A percentile compares a stretch with the other conserved stretches of the same genome.
phyloP scores from a whole-genome alignment of 2,329 filamentous ascomycete species.

The Paraphoma chrysanthemicola region DNA sequence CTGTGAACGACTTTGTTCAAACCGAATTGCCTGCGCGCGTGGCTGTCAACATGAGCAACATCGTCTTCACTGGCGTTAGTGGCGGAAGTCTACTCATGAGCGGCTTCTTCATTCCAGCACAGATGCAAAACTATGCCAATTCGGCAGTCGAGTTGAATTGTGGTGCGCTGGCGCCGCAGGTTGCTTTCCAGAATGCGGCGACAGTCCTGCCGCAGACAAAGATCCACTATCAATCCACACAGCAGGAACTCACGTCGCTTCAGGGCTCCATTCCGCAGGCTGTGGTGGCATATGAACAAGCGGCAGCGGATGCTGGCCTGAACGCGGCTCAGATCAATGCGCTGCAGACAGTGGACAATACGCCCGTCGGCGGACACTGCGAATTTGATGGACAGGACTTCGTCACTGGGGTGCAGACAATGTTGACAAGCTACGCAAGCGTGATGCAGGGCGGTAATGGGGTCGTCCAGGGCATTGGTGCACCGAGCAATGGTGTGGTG shows the following conservation, averaged over 20 bases:
- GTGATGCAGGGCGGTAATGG: constrained; percentile 63
- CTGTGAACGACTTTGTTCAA: constrained; percentile 61
- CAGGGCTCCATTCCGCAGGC: constrained; percentile 60
- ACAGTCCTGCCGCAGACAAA: constrained; percentile 55
- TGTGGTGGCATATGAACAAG: constrained; percentile 59
- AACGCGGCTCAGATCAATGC: constrained; percentile 54
- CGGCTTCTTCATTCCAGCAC: constrained; percentile 65
- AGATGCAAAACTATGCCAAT: constrained; percentile 59
- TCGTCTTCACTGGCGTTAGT: constrained; percentile 66
- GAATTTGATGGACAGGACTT: constrained; percentile 64
- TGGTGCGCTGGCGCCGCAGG: constrained; percentile 62
- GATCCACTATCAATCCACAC: constrained; percentile 65
- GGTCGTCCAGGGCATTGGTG: constrained; percentile 55
- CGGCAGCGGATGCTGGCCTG: constrained; percentile 55
- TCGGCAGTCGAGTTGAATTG: constrained; percentile 64
- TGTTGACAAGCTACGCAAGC: constrained; percentile 60
- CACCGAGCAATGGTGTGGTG: constrained; percentile 53
- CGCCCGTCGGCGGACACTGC: constrained; percentile 64
- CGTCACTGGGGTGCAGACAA: constrained; percentile 64
- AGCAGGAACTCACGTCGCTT: constrained; percentile 58
- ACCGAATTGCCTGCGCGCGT: constrained; percentile 60
- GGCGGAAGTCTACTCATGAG: constrained; percentile 62
- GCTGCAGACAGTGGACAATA: constrained; percentile 65
- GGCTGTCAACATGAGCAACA: constrained; percentile 59
- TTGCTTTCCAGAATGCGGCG: constrained; percentile 54